phyloP scores from a whole-genome alignment of 2,329 filamentous ascomycete species.

The Claviceps sp. region DNA sequence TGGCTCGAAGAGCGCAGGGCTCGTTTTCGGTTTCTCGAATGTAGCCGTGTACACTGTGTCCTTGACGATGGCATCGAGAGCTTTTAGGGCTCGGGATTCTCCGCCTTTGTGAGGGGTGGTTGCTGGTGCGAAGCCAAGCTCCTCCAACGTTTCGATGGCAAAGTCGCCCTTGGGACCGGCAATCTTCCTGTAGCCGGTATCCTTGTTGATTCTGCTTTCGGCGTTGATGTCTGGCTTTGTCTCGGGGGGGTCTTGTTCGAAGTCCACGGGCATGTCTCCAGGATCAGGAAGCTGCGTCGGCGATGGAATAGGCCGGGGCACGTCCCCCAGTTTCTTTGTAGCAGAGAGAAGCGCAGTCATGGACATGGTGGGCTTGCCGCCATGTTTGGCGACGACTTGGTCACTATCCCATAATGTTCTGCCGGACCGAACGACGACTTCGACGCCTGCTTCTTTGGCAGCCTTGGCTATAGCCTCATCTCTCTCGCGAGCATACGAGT shows the following conservation, averaged over 20 bases:
- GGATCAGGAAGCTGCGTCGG: conserved; percentile 51
- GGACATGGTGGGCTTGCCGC: conserved; percentile 61
- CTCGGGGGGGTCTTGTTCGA: conserved; percentile 41
- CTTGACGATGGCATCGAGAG: conserved; percentile 44
- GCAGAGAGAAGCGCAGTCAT: conserved; percentile 53
- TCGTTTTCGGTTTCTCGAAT: conserved; percentile 65
- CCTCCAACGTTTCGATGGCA: conserved; percentile 54
- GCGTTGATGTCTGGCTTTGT: conserved; percentile 47
- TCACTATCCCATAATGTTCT: conserved; percentile 65
- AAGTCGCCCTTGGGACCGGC: conserved; percentile 58
- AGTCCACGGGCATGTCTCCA: conserved; percentile 44
- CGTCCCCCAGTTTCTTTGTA: conserved; percentile 46
- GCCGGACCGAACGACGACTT: conserved; percentile 51
- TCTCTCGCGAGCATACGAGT: conserved; percentile 53
- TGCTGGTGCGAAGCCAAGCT: conserved; percentile 52
- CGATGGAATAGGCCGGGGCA: conserved; percentile 46
- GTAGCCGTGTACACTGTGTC: conserved; percentile 56
- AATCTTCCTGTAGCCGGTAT: conserved; percentile 45
- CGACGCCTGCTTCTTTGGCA: conserved; percentile 51
- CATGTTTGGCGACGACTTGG: conserved; percentile 50
- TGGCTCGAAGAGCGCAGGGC: conserved; percentile 58
- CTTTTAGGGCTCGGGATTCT: conserved; percentile 49
- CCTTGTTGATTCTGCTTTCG: conserved; percentile 35
- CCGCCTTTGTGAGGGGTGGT: conserved; percentile 57
- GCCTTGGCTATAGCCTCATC: conserved; percentile 45